These are phyloP conservation scores for Kuraishia ogatae DNA, from an alignment of 805 yeast genomes.

Conservation along the genomic window DNA sequence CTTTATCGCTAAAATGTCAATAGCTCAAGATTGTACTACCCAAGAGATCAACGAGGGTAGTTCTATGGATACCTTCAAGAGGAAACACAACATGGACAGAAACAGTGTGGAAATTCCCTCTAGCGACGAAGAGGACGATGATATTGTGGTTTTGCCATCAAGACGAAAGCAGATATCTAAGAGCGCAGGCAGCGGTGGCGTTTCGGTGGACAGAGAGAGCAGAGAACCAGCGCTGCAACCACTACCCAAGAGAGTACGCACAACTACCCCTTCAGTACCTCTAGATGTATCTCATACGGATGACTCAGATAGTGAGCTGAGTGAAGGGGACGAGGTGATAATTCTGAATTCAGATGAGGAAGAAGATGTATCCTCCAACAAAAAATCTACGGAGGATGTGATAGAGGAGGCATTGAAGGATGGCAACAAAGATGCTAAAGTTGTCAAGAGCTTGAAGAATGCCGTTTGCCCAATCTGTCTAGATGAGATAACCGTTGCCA, in stretches of 20 bases:
- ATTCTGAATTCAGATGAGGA: conserved; percentile 26
- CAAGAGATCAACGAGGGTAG: background rate
- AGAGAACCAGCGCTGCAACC: no score
- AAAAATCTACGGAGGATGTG: conserved; percentile 26
- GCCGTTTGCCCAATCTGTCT: conserved; percentile 48
- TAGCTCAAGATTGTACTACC: background rate
- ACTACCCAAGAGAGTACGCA: background rate
- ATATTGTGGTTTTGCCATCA: background rate
- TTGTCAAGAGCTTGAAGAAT: conserved; percentile 21
- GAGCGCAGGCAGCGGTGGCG: no score
- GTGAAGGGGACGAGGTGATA: conserved; percentile 22
- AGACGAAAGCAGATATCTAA: background rate
- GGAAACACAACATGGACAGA: background rate
- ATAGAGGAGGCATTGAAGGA: conserved; percentile 12
- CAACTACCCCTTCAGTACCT: background rate
- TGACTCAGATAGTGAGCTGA: conserved; percentile 1
- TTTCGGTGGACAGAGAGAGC: background rate
- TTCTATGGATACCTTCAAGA: background rate
- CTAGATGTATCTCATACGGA: conserved; percentile 2
- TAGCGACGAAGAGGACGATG: background rate
- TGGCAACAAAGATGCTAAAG: conserved; percentile 10
- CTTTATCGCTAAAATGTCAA: background rate
- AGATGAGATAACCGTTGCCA: conserved; percentile 39
- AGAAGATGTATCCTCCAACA: conserved; percentile 11
- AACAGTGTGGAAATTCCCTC: background rate